Conservation (phyloP, 2,329 filamentous ascomycete species). For the Penicillium hordei region DNA sequence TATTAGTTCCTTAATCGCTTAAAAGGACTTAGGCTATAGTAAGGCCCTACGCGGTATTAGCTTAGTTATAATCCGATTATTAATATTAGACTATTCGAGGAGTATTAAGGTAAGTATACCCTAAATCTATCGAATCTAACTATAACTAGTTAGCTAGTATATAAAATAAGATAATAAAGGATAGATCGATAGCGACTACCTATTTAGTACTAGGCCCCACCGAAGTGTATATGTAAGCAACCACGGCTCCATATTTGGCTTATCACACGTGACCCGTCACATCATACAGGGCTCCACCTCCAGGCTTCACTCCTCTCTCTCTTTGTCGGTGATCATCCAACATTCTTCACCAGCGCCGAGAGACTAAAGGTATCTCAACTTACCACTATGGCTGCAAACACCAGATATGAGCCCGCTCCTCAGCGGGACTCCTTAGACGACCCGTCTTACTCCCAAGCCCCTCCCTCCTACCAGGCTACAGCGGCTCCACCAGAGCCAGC, state of each 20-base stretch:
- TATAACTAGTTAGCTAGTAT: too few species aligned
- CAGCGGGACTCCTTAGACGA: slow-evolving; percentile 85
- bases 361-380: not conserved
- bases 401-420: slow-evolving; percentile 80
- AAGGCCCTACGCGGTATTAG: too few species aligned
- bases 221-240: not conserved
- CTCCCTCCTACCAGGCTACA: slow-evolving; percentile 74
- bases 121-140: too few species aligned
- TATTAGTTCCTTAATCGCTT: too few species aligned
- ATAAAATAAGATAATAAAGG: too few species aligned
- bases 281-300: slow-evolving; percentile 3
- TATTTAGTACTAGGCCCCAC: too few species aligned
- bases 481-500: slow-evolving; percentile 55
- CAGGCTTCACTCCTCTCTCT: slow-evolving; percentile 8
- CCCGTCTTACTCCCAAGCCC: slow-evolving; percentile 68
- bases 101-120: too few species aligned
- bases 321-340: not conserved
- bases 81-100: too few species aligned
- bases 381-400: slow-evolving; percentile 64
- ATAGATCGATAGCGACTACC: too few species aligned
- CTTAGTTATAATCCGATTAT: too few species aligned
- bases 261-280: slow-evolving; percentile 12
- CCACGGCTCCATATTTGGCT: not conserved
- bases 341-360: not conserved
- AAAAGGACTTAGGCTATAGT: too few species aligned